Percentiles rank a stretch among this genome's conserved stretches.
Conservation (phyloP, 2,329 filamentous ascomycete species). For the Huntiella omanensis region DNA sequence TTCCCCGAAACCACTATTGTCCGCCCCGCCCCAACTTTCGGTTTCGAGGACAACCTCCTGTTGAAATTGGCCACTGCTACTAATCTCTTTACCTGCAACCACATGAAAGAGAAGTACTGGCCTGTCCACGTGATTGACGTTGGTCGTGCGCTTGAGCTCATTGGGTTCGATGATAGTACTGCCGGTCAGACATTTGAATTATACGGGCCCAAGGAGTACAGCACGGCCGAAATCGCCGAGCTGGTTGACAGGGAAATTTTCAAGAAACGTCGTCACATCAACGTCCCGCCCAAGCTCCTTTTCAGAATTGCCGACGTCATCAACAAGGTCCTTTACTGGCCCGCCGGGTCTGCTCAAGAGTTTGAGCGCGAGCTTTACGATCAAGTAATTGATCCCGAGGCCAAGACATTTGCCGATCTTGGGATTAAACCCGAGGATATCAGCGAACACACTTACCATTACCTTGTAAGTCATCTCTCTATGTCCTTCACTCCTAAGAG, state of each 20-base stretch:
- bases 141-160: slow-evolving; percentile 69
- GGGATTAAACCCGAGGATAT: slow-evolving; percentile 79
- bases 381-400: slow-evolving; percentile 72
- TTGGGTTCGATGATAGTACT: slow-evolving; percentile 80
- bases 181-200: slow-evolving; percentile 85
- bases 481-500: neutral
- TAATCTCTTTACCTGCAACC: slow-evolving; percentile 77
- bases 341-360: slow-evolving; percentile 61
- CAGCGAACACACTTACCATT: slow-evolving; percentile 75
- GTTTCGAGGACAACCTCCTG: slow-evolving; percentile 83
- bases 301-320: slow-evolving; percentile 57
- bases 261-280: slow-evolving; percentile 78
- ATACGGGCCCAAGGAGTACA: slow-evolving; percentile 85
- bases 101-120: slow-evolving; percentile 79
- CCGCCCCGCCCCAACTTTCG: slow-evolving; percentile 80
- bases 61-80: slow-evolving; percentile 63
- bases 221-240: slow-evolving; percentile 66
- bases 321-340: slow-evolving; percentile 82
- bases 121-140: slow-evolving; percentile 93
- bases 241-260: slow-evolving; percentile 84
- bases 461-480: slow-evolving; percentile 46
- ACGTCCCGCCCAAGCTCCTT: slow-evolving; percentile 64
- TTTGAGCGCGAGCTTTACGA: slow-evolving; percentile 86
- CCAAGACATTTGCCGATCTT: slow-evolving; percentile 91
- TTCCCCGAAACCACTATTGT: slow-evolving; percentile 97